Conservation (phyloP, 306 rosid species). For the Prunus salicina region DNA sequence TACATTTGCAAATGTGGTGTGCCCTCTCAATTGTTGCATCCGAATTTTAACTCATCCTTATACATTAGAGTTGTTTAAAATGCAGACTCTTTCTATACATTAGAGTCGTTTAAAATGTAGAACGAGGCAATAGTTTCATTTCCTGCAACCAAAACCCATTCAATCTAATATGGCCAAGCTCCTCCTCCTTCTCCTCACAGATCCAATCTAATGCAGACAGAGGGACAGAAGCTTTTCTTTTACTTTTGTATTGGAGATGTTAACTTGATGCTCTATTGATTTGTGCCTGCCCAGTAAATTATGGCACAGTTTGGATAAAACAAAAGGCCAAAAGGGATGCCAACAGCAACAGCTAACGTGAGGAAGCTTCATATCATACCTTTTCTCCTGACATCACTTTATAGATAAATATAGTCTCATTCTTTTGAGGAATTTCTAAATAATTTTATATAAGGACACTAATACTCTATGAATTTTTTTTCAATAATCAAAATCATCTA, state of each 20-base stretch:
- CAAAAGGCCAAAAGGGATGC: neutral
- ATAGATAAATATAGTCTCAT: too few relatives aligned
- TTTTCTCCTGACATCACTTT: neutral
- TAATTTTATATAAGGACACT: too few relatives aligned
- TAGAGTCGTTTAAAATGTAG: neutral
- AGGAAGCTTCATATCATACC: neutral
- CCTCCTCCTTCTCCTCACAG: neutral
- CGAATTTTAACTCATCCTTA: too few relatives aligned
- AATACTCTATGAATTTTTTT: too few relatives aligned
- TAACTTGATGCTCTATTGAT: neutral
- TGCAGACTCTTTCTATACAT: too few relatives aligned
- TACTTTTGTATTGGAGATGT: neutral
- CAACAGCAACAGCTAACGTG: neutral
- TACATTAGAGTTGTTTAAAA: neutral
- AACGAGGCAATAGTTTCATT: neutral
- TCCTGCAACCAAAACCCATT: too few relatives aligned
- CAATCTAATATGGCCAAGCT: neutral
- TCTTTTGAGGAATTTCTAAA: rapidly evolving
- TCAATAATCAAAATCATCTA: too few relatives aligned
- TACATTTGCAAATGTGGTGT: neutral
- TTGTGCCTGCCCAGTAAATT: neutral
- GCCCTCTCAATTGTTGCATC: too few relatives aligned
- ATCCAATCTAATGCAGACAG: too few relatives aligned
- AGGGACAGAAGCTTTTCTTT: too few relatives aligned
- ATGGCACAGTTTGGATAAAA: neutral